Percentiles rank a stretch among this genome's conserved stretches.
Evolutionary conservation across 169 alveolate species (phyloP).

Genomic region (Besnoitia besnoiti): DNA sequence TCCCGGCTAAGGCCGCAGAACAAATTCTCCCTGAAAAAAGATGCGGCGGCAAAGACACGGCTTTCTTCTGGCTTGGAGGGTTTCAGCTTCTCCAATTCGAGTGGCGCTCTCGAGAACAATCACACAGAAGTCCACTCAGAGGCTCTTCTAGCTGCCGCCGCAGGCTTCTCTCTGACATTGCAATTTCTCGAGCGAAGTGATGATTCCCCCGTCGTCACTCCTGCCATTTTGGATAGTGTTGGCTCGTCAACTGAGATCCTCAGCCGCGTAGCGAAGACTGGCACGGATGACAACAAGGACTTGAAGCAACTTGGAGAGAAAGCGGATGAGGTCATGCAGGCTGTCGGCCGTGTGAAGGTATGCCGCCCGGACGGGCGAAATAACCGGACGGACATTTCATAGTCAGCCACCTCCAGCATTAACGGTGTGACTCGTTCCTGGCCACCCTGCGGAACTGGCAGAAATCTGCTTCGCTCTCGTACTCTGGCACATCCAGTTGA

Average conservation of each 20-base stretch:
- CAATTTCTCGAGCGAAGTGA: not conserved
- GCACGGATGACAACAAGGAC: not conserved
- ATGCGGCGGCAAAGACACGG: not conserved
- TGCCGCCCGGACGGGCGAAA: too few species aligned
- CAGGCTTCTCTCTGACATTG: not conserved
- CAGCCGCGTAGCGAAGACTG: not conserved
- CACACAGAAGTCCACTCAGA: not conserved
- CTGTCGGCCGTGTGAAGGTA: not conserved
- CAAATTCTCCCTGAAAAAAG: not conserved
- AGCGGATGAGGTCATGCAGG: not conserved
- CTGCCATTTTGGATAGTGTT: not conserved
- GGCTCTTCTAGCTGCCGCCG: constrained; percentile 13
- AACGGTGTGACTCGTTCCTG: too few species aligned
- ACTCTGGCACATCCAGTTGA: too few species aligned
- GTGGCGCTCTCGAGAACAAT: not conserved
- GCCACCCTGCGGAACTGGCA: too few species aligned
- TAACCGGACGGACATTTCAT: too few species aligned
- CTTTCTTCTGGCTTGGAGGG: not conserved
- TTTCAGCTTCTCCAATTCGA: not conserved
- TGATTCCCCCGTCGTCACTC: not conserved
- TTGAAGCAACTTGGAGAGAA: not conserved
- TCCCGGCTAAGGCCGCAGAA: not conserved
- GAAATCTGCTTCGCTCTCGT: too few species aligned
- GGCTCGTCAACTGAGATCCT: not conserved
- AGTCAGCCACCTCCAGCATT: too few species aligned